Base-by-base conservation (phyloP, 2,329 filamentous ascomycete genomes). In the Talaromyces marneffei region DNA sequence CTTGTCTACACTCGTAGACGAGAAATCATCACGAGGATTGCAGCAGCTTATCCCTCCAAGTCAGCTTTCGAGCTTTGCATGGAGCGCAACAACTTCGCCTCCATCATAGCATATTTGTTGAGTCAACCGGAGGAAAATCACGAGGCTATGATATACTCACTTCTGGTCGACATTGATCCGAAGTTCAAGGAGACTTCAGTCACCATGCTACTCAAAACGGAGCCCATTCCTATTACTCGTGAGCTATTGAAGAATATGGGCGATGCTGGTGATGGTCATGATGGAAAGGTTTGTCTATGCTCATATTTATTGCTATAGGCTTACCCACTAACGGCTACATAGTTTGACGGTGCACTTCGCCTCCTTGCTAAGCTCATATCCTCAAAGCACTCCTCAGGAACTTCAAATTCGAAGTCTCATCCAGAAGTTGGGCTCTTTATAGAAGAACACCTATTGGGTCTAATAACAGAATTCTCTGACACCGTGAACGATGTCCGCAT, bases 391-490 rank as follows among this genome's bases (percentile, higher is more conserved):
- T 73, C 74, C 20, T 75, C 79, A 53, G 75, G 77, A 53, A 78
- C 74, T 62, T 72, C 72, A 23, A 70, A 75, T 23, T 72, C 77
- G 1, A 83, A 80, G 69, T 77, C 81, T 59, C 77, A 75, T 1
- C 85, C 88, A 62, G 76, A 84, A 1, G 80, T 95, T 25, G 87
- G 86, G 0, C 79, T 83, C 0, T 97, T 96, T 71, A 83, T 97
- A 44, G 87, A 95, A 64, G 83, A 85, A 31, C 88, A 97, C 72
- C 87, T 95, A 35, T 83, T 99, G 6, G 93, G 92, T 5, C 86
- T 97, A 59, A 92, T 97, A 75, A 87, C 91, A 6, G 84, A 88
- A 37, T 86, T 97, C 65, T 91, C 90, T 0, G 87, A 92, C 64
- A 78, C 82, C 9, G 87, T 97, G 62, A 94, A 92, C 68, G 88